Percentiles rank a stretch among this genome's conserved stretches.
Conservation (phyloP, 2,329 filamentous ascomycete genomes). For the Rosellinia necatrix region DNA sequence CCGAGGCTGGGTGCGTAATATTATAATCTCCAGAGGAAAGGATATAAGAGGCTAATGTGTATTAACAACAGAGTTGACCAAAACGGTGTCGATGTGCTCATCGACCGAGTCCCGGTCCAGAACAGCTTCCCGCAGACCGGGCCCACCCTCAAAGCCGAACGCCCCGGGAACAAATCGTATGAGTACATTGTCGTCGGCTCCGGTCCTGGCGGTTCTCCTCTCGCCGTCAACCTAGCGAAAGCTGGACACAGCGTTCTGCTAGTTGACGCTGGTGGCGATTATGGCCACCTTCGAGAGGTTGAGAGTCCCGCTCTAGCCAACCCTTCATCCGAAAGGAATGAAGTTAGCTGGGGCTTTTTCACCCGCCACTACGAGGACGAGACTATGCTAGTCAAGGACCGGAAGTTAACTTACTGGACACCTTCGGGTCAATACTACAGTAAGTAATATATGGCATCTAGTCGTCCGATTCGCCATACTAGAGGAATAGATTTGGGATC, state of each 20-base stretch:
- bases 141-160: constrained; percentile 21
- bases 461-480: too few species aligned
- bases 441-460: not conserved
- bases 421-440: constrained; percentile 56
- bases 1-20: constrained; percentile 22
- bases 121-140: constrained; percentile 32
- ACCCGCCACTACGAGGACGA: constrained; percentile 63
- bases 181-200: constrained; percentile 69
- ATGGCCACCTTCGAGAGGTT: constrained; percentile 54
- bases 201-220: constrained; percentile 61
- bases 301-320: constrained; percentile 59
- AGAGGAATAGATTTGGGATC: too few species aligned
- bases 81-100: constrained; percentile 26
- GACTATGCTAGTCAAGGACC: constrained; percentile 56
- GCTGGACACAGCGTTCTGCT: constrained; percentile 63
- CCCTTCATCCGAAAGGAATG: constrained; percentile 58
- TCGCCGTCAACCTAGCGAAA: constrained; percentile 62
- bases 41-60: constrained; percentile 2
- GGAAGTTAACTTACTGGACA: constrained; percentile 62
- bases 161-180: constrained; percentile 45
- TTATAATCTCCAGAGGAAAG: not conserved
- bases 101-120: constrained; percentile 29
- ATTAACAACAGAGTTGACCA: constrained; percentile 11
- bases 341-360: constrained; percentile 66
- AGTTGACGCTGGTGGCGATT: constrained; percentile 64